Conservation (phyloP, 169 alveolate species). For the Eimeria mitis region DNA sequence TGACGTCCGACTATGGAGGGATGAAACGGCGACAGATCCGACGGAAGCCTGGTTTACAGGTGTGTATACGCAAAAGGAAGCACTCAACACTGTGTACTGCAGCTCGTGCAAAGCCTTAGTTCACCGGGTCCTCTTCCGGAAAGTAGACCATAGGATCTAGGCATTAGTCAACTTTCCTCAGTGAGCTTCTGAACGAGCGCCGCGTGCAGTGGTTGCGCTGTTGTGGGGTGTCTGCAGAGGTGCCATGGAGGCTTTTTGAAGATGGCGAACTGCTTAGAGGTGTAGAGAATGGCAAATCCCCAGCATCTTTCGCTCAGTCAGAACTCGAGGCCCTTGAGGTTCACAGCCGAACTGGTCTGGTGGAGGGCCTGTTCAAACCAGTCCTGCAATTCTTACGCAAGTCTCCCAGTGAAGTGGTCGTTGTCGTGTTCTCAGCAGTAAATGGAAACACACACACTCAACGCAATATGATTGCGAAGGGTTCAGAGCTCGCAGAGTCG, state of each 20-base stretch:
- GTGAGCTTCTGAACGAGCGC: background rate
- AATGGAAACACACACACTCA: constrained; percentile 69
- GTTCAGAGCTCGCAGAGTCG: constrained; percentile 64
- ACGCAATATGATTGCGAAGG: constrained; percentile 14
- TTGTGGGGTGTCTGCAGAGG: constrained; percentile 47
- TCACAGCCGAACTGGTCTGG: constrained; percentile 64
- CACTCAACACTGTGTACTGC: background rate
- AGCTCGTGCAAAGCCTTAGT: background rate
- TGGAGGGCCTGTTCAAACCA: constrained; percentile 76
- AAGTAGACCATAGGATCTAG: background rate
- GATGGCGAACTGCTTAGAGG: constrained; percentile 22
- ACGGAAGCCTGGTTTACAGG: constrained; percentile 57
- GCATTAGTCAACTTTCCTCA: background rate
- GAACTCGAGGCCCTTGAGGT: constrained; percentile 17
- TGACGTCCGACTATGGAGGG: constrained; percentile 75
- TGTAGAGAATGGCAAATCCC: background rate
- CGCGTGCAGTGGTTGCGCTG: background rate
- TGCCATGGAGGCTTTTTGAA: constrained; percentile 76
- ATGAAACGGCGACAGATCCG: background rate
- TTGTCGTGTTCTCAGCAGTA: constrained; percentile 74
- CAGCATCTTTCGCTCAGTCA: background rate
- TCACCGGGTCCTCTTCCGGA: background rate
- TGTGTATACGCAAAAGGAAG: background rate
- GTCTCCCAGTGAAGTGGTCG: constrained; percentile 58
- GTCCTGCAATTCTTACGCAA: constrained; percentile 62